Base-by-base conservation (phyloP, 2,329 filamentous ascomycete genomes). In the Dryadomyces quercivorus region DNA sequence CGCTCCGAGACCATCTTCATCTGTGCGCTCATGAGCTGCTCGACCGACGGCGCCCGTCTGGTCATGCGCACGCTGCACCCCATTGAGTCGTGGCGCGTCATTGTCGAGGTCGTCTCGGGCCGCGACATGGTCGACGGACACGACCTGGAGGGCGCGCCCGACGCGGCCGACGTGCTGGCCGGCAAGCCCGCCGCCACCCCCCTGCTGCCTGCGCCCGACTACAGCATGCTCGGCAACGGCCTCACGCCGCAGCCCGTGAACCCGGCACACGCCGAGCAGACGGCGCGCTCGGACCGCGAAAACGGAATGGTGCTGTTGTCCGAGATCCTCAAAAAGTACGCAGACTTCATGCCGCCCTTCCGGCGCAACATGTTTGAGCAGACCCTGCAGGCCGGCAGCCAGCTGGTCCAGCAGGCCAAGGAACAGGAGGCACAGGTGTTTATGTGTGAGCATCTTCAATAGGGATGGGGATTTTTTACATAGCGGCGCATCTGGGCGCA, bases 1-100 rank as follows among this genome's bases (percentile, higher is more conserved):
- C 72, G 77, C 18, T 81, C 78, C 43, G 81, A 85, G 62, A 72
- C 75, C 2, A 79, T 80, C 74, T 84, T 84, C 58, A 74, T 81
- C 6, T 72, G 82, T 52, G 81, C 81, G 2, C 71, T 84, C 38
- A 78, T 84, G 72, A 73, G 74, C 44, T 72, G 78, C 31, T 73
- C 74, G 1, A 55, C 62, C 1, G 73, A 77, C 40, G 78, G 79
- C 8, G 74, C 76, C 2, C 61, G 64, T 2, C 65, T 76, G 12
- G 72, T 79, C 18, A 60, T 70, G 9, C 65, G 67, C 13, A 64
- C 74, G 1, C 64, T 82, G 47, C 63, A 70, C 10, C 65, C 71
- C 0, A 62, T 69, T 0, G 70, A 69, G n/a, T 69, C 74, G 1
- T 70, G 73, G 51, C 64, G 67, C 31, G 68, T 69, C 1, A 66